These are phyloP conservation scores for Penicillium cosmopolitanum DNA, from an alignment of 495 filamentous ascomycete species.

Conservation along the genomic window DNA sequence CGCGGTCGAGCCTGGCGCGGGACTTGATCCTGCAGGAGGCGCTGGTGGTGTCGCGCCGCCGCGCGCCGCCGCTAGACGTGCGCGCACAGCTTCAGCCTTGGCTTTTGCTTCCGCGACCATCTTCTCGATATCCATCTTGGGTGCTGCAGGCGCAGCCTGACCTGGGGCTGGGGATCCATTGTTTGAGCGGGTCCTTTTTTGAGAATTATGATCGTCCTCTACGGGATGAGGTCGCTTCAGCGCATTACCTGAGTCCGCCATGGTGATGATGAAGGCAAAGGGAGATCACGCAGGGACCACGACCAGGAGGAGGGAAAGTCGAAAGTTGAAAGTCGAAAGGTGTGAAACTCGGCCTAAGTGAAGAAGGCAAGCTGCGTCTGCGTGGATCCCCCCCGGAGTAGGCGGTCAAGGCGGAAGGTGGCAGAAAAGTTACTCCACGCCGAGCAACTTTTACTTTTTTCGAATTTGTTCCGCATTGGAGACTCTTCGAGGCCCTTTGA, in stretches of 20 bases:
- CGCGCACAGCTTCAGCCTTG: slow-evolving; percentile 62
- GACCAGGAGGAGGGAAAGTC: background rate
- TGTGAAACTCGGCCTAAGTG: background rate
- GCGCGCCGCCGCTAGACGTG: slow-evolving; percentile 53
- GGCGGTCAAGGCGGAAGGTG: slow-evolving; percentile 24
- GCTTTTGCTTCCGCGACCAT: slow-evolving; percentile 66
- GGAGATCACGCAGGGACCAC: no score
- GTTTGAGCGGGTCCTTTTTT: slow-evolving; percentile 63
- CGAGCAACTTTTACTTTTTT: slow-evolving; percentile 11
- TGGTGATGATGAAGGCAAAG: slow-evolving; percentile 25
- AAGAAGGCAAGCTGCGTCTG: background rate
- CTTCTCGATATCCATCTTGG: slow-evolving; percentile 60
- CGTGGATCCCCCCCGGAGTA: slow-evolving; percentile 1
- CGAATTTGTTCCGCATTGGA: slow-evolving; percentile 30
- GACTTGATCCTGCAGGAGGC: slow-evolving; percentile 35
- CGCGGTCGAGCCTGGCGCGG: slow-evolving; percentile 48
- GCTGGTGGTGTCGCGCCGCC: slow-evolving; percentile 36
- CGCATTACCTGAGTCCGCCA: slow-evolving; percentile 55
- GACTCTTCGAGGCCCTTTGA: slow-evolving; percentile 25
- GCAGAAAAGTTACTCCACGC: slow-evolving; percentile 39
- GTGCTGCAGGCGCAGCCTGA: slow-evolving; percentile 37
- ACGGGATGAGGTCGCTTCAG: slow-evolving; percentile 64
- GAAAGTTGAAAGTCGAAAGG: background rate
- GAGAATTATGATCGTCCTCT: slow-evolving; percentile 54
- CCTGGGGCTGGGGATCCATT: slow-evolving; percentile 58